Evolutionary conservation across 495 filamentous ascomycete species (phyloP).

Genomic region (Penicillium silybi): DNA sequence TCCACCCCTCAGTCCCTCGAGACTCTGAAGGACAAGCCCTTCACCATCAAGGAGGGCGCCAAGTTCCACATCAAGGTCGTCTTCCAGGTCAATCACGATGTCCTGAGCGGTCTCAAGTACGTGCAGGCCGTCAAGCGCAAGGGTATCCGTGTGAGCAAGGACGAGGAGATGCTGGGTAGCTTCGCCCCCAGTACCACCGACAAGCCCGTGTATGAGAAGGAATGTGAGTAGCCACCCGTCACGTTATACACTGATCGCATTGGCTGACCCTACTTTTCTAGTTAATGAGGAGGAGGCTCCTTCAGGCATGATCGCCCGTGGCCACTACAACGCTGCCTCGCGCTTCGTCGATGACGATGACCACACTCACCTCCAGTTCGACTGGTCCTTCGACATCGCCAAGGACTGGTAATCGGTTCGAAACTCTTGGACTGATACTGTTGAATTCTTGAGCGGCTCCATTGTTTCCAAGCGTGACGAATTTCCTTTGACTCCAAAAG

Average conservation of each 20-base stretch:
- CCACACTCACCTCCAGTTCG: slow-evolving; percentile 78
- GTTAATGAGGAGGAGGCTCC: slow-evolving; percentile 89
- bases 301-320: slow-evolving; percentile 80
- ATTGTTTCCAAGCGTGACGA: slow-evolving; percentile 32
- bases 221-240: slow-evolving; percentile 59
- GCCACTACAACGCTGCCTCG: slow-evolving; percentile 78
- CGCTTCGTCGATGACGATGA: slow-evolving; percentile 93
- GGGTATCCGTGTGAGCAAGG: slow-evolving; percentile 79
- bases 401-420: slow-evolving; percentile 70
- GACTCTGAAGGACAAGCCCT: slow-evolving; percentile 77
- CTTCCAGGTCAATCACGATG: slow-evolving; percentile 94
- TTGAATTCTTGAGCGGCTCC: slow-evolving; percentile 28
- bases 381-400: slow-evolving; percentile 90
- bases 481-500: slow-evolving; percentile 29
- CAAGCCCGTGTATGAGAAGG: slow-evolving; percentile 80
- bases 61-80: slow-evolving; percentile 87
- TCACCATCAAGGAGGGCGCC: slow-evolving; percentile 94
- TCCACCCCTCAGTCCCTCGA: slow-evolving; percentile 58
- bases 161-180: slow-evolving; percentile 95
- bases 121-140: slow-evolving; percentile 87
- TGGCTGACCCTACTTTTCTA: slow-evolving; percentile 28
- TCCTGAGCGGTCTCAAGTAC: slow-evolving; percentile 91
- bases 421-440: slow-evolving; percentile 8
- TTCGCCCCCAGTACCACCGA: slow-evolving; percentile 85
- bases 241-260: background rate